Conservation (phyloP, 176 grass and related monocot species). For the Neostapfia colusana region DNA sequence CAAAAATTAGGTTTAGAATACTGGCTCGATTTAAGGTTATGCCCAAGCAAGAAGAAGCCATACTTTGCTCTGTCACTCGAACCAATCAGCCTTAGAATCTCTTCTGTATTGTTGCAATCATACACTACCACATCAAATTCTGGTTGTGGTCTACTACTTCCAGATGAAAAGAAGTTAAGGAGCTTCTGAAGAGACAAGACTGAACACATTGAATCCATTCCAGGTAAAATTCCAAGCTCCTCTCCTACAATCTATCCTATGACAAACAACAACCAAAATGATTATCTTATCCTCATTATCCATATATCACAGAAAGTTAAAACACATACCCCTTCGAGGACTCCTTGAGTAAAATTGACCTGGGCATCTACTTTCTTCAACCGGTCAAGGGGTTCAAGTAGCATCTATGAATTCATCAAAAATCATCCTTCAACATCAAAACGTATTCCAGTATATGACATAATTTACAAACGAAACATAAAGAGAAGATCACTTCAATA, state of each 20-base stretch:
- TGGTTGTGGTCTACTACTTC: constrained; percentile 43
- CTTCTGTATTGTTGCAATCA: constrained; percentile 78
- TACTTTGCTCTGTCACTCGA: constrained; percentile 85
- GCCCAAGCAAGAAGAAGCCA: constrained; percentile 3
- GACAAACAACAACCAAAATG: constrained; percentile 40
- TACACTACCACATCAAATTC: constrained; percentile 86
- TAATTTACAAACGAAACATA: neutral
- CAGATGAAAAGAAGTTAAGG: constrained; percentile 64
- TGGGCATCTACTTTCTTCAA: constrained; percentile 84
- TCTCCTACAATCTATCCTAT: constrained; percentile 87
- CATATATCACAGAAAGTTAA: constrained; percentile 20
- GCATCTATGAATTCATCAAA: constrained; percentile 50
- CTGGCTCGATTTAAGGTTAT: constrained; percentile 14
- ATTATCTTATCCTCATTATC: constrained; percentile 27
- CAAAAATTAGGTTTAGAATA: constrained; percentile 19
- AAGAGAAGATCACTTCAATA: neutral
- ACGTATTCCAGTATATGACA: neutral
- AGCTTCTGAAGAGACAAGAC: constrained; percentile 77
- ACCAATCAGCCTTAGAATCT: constrained; percentile 71
- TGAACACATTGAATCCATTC: constrained; percentile 76
- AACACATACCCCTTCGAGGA: constrained; percentile 77
- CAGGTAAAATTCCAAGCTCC: constrained; percentile 86
- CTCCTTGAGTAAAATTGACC: constrained; percentile 81
- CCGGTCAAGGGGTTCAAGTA: constrained; percentile 78
- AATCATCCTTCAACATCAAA: constrained; percentile 4